Conservation (phyloP, 2,329 filamentous ascomycete genomes). For the Neofusicoccum sp. region DNA sequence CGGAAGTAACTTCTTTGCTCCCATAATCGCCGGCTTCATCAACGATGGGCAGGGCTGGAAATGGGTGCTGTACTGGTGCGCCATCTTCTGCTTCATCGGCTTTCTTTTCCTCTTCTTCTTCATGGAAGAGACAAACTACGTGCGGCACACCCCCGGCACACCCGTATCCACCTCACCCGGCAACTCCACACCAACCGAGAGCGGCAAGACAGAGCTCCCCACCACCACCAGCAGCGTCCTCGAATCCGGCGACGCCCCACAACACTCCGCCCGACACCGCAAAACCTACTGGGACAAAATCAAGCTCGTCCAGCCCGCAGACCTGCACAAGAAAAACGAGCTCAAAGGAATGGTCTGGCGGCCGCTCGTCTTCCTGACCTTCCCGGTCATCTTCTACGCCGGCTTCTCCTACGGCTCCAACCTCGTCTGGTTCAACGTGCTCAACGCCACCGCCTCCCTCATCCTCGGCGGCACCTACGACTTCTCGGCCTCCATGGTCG, state of each 20-base stretch:
- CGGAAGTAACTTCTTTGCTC: slow-evolving; percentile 41
- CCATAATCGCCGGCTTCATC: slow-evolving; percentile 41
- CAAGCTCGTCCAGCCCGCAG: slow-evolving; percentile 32
- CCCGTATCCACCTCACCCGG: slow-evolving; percentile 21
- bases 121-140: slow-evolving; percentile 63
- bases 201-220: slow-evolving; percentile 21
- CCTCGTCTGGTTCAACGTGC: slow-evolving; percentile 48
- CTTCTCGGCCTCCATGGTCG: slow-evolving; percentile 43
- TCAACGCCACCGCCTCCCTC: slow-evolving; percentile 45
- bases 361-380: slow-evolving; percentile 41
- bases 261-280: background rate
- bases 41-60: slow-evolving; percentile 39
- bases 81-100: slow-evolving; percentile 54
- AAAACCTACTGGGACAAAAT: slow-evolving; percentile 39
- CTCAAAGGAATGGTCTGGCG: slow-evolving; percentile 32
- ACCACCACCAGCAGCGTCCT: slow-evolving; percentile 3
- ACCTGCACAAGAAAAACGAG: slow-evolving; percentile 35
- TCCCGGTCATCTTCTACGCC: slow-evolving; percentile 42
- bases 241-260: slow-evolving; percentile 1
- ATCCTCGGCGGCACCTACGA: slow-evolving; percentile 43
- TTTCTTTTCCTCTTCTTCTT: slow-evolving; percentile 60
- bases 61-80: slow-evolving; percentile 52
- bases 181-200: slow-evolving; percentile 8
- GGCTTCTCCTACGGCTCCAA: slow-evolving; percentile 45
- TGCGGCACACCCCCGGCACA: slow-evolving; percentile 37